A percentile compares a stretch with the other conserved stretches of the same genome.
phyloP scores from a whole-genome alignment of 2,329 filamentous ascomycete genomes.

The Ophiostoma triangulosporum region DNA sequence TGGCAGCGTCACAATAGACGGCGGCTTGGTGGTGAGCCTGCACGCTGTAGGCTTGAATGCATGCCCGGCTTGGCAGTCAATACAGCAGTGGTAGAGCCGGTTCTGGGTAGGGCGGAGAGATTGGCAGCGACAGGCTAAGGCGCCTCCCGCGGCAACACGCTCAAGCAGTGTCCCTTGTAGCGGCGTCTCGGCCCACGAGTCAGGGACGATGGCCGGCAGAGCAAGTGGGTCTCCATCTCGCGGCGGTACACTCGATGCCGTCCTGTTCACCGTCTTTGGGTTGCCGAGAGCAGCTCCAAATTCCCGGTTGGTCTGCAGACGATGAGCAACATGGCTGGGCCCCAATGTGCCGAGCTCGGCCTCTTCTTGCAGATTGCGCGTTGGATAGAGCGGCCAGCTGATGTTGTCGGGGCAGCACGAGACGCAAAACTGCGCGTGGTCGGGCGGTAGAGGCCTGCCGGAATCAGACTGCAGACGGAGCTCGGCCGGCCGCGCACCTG shows the following conservation, averaged over 20 bases:
- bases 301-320: slow-evolving; percentile 5
- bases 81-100: slow-evolving; percentile 3
- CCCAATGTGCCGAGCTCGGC: slow-evolving; percentile 12
- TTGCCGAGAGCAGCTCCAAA: not conserved
- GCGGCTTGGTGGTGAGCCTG: not conserved
- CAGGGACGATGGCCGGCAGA: not conserved
- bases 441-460: slow-evolving; percentile 13
- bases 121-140: not conserved
- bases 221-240: not conserved
- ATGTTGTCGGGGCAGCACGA: slow-evolving; percentile 14
- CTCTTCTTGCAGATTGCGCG: slow-evolving; percentile 16
- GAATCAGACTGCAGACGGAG: slow-evolving; percentile 14
- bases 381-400: slow-evolving; percentile 16
- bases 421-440: slow-evolving; percentile 14
- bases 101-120: slow-evolving; percentile 2
- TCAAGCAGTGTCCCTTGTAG: not conserved
- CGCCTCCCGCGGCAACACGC: not conserved
- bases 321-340: not conserved
- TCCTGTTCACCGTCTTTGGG: not conserved
- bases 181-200: not conserved
- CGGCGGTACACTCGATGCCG: not conserved
- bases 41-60: not conserved
- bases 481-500: slow-evolving; percentile 14
- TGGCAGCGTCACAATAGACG: too few species aligned
- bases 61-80: slow-evolving; percentile 1